Conservation (phyloP, 805 yeast genomes). For the Blastobotrys robertii region DNA sequence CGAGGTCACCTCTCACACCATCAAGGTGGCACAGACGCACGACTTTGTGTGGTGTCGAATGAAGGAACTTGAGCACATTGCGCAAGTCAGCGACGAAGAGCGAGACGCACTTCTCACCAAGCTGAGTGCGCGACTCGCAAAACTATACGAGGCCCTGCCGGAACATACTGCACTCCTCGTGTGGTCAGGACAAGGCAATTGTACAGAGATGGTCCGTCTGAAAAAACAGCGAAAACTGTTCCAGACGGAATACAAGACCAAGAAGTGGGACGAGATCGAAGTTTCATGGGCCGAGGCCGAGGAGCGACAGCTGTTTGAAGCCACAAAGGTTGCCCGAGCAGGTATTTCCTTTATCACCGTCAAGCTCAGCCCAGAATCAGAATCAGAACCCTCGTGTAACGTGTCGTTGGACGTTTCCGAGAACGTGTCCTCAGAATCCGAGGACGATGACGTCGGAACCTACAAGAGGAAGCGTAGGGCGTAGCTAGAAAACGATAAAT, state of each 20-base stretch:
- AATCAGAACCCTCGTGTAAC: neutral
- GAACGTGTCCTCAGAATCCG: neutral
- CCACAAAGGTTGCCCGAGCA: conserved; percentile 44
- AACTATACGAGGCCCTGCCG: conserved; percentile 46
- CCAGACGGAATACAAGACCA: conserved; percentile 35
- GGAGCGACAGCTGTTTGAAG: conserved; percentile 36
- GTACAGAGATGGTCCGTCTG: conserved; percentile 35
- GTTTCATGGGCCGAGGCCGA: conserved; percentile 45
- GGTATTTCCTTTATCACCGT: conserved; percentile 51
- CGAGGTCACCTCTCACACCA: conserved; percentile 39
- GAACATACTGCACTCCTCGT: conserved; percentile 50
- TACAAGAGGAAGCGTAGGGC: no score
- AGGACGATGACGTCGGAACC: no score
- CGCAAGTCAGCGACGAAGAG: conserved; percentile 11
- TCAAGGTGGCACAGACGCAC: conserved; percentile 29
- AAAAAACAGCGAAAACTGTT: conserved; percentile 35
- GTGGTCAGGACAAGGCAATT: conserved; percentile 55
- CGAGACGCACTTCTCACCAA: conserved; percentile 21
- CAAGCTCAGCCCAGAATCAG: conserved; percentile 21
- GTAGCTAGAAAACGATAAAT: neutral
- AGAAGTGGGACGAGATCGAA: conserved; percentile 36
- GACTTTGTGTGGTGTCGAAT: conserved; percentile 47
- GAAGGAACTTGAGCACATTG: conserved; percentile 35
- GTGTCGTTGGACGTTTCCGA: neutral
- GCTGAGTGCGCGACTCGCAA: conserved; percentile 37